A percentile compares a stretch with the other conserved stretches of the same genome.
phyloP scores from a whole-genome alignment of 225 moss, liverwort and hornwort genomes.

The Bryum argenteum region DNA sequence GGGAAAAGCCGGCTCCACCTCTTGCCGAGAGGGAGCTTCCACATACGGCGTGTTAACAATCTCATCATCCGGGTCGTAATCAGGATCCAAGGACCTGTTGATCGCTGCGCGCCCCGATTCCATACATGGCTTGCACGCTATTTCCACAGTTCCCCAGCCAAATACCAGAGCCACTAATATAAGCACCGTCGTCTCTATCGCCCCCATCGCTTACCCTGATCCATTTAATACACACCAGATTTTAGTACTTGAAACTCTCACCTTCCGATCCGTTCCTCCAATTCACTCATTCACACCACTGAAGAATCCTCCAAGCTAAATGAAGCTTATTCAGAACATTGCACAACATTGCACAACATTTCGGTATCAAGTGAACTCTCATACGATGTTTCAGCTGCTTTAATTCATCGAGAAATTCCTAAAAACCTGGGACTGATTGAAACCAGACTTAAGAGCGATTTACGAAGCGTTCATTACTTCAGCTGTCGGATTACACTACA shows the following conservation, averaged over 20 bases:
- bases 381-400: no score
- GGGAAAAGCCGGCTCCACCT: slow-evolving; percentile 42
- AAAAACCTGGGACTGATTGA: no score
- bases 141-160: slow-evolving; percentile 77
- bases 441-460: no score
- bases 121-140: slow-evolving; percentile 98
- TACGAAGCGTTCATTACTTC: no score
- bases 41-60: slow-evolving; percentile 60
- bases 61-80: slow-evolving; percentile 86
- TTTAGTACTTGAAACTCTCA: no score
- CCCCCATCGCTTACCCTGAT: slow-evolving; percentile 60
- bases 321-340: no score
- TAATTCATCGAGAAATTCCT: no score
- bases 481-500: no score
- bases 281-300: no score
- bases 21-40: slow-evolving; percentile 48
- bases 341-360: no score
- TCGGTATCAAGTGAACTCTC: no score
- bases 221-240: not conserved
- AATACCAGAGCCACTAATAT: slow-evolving; percentile 65
- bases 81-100: slow-evolving; percentile 78
- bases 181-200: slow-evolving; percentile 55
- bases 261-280: no score
- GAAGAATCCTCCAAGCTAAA: not conserved
- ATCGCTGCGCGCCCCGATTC: slow-evolving; percentile 76